Conservation (phyloP, 1,139 yeast genomes). For the Pichia sp. region DNA sequence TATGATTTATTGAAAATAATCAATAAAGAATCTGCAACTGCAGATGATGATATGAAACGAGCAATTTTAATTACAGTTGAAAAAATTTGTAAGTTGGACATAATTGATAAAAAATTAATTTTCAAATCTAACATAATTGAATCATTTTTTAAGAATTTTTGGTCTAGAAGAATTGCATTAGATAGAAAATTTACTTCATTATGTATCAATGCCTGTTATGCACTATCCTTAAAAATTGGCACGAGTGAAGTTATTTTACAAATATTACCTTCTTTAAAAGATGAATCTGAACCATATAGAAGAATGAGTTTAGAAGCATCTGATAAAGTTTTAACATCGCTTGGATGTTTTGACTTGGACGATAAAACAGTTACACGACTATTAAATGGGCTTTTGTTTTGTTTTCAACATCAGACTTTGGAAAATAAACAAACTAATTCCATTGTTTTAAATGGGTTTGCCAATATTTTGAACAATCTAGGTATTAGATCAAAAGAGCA, state of each 20-base stretch:
- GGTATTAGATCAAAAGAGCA: conserved; percentile 71
- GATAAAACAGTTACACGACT: conserved; percentile 59
- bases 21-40: conserved; percentile 67
- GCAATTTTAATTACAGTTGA: conserved; percentile 60
- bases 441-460: conserved; percentile 58
- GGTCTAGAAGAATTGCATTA: conserved; percentile 69
- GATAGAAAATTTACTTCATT: conserved; percentile 49
- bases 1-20: conserved; percentile 63
- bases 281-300: conserved; percentile 75
- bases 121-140: conserved; percentile 45
- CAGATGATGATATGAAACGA: conserved; percentile 85
- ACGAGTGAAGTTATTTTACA: conserved; percentile 53
- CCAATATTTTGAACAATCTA: conserved; percentile 58
- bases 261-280: conserved; percentile 58
- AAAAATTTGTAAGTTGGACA: conserved; percentile 49
- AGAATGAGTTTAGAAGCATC: conserved; percentile 73
- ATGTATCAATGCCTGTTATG: conserved; percentile 70
- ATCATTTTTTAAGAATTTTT: conserved; percentile 64
- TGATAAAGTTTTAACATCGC: conserved; percentile 38
- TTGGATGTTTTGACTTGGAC: conserved; percentile 47
- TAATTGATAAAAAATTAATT: conserved; percentile 42
- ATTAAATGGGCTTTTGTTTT: conserved; percentile 76
- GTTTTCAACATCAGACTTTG: conserved; percentile 67
- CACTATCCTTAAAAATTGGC: conserved; percentile 64
- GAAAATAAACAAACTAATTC: conserved; percentile 35